phyloP scores from a whole-genome alignment of 352 stramenopile genomes.

The Plasmopara halstedii region DNA sequence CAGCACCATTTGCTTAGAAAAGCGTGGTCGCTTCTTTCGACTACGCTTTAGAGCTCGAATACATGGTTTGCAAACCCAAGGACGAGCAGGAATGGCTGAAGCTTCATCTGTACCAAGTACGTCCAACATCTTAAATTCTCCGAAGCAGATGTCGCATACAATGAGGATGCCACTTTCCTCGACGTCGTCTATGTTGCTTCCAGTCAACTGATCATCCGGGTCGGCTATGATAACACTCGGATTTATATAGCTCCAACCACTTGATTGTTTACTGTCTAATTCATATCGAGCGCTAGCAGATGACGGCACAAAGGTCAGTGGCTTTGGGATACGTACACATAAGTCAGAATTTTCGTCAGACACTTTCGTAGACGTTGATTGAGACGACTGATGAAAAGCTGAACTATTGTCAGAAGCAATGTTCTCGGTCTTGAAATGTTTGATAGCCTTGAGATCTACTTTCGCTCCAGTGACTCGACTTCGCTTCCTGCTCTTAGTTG shows the following conservation, averaged over 20 bases:
- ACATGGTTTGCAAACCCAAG: constrained; percentile 69
- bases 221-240: constrained; percentile 32
- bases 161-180: constrained; percentile 49
- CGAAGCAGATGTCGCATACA: constrained; percentile 71
- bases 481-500: constrained; percentile 13
- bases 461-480: constrained; percentile 7
- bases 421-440: constrained; percentile 15
- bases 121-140: constrained; percentile 66
- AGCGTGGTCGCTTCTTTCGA: constrained; percentile 68
- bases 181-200: constrained; percentile 16
- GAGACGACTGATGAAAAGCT: background rate
- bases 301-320: constrained; percentile 17
- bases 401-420: constrained; percentile 1
- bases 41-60: constrained; percentile 64
- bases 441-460: constrained; percentile 1
- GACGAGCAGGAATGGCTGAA: constrained; percentile 36
- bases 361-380: constrained; percentile 3
- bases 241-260: constrained; percentile 14
- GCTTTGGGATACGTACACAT: constrained; percentile 22
- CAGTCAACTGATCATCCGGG: constrained; percentile 27
- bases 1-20: constrained; percentile 80
- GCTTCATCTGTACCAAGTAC: constrained; percentile 34
- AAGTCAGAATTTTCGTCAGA: constrained; percentile 11
- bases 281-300: constrained; percentile 14
- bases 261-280: constrained; percentile 20